A percentile compares a stretch with the other conserved stretches of the same genome.
phyloP scores from a whole-genome alignment of 163 green algal genomes.

The Scenedesmus sp. region DNA sequence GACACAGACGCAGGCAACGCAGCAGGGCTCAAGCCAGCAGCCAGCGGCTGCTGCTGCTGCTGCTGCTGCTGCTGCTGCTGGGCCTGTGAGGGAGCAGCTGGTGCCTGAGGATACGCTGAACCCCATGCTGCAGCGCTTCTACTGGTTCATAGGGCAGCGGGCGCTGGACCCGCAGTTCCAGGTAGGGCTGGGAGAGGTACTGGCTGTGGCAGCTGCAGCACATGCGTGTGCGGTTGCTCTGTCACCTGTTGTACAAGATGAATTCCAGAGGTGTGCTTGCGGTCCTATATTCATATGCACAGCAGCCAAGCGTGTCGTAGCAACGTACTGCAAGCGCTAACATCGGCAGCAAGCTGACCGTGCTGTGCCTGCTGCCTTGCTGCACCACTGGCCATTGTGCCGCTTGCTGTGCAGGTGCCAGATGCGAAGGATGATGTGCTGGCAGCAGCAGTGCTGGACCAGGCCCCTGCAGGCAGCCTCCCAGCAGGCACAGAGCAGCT shows the following conservation, averaged over 20 bases:
- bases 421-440: conserved; percentile 21
- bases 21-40: neutral
- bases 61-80: neutral
- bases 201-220: no score
- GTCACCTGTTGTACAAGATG: neutral
- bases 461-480: neutral
- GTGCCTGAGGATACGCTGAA: conserved; percentile 38
- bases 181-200: neutral
- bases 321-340: neutral
- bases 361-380: neutral
- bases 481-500: neutral
- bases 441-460: conserved; percentile 48
- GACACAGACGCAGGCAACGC: neutral
- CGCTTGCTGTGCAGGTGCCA: conserved; percentile 3
- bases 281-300: no score
- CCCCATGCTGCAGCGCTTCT: conserved; percentile 45
- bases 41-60: neutral
- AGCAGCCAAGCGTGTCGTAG: no score
- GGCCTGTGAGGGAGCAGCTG: conserved; percentile 16
- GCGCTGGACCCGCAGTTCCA: conserved; percentile 33
- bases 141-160: conserved; percentile 36
- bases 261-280: no score
- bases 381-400: no score
- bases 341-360: neutral
- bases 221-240: neutral